Conservation (phyloP, 176 grass and related monocot genomes). For the Eleusine indica region DNA sequence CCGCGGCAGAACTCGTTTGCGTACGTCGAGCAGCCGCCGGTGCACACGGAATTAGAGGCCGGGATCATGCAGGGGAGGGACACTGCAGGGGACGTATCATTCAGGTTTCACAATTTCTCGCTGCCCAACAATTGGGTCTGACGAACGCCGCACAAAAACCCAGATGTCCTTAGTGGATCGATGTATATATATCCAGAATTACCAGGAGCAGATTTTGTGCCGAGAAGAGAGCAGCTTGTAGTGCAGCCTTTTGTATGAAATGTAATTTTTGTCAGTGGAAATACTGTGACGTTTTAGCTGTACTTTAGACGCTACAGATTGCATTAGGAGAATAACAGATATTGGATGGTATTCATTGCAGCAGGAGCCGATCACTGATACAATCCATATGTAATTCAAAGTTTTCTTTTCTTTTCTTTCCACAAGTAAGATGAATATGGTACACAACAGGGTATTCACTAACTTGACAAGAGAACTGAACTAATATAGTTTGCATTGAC, state of each 20-base stretch:
- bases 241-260: constrained; percentile 10
- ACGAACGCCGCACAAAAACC: not conserved
- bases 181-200: constrained; percentile 37
- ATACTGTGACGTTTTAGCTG: not conserved
- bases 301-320: not conserved
- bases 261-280: constrained; percentile 33
- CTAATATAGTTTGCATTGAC: not conserved
- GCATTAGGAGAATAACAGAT: not conserved
- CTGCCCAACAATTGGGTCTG: constrained; percentile 90
- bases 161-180: not conserved
- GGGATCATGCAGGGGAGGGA: constrained; percentile 66
- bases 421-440: constrained; percentile 24
- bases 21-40: constrained; percentile 25
- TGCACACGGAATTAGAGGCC: constrained; percentile 17
- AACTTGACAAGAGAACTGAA: constrained; percentile 15
- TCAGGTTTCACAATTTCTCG: constrained; percentile 84
- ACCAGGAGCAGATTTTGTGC: constrained; percentile 3
- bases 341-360: not conserved
- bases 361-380: not conserved
- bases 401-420: constrained; percentile 27
- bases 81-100: constrained; percentile 74
- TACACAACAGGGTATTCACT: not conserved
- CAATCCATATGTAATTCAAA: not conserved
- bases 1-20: constrained; percentile 61
- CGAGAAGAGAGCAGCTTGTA: constrained; percentile 13